Conservation (phyloP, 768 basidiomycete genomes). For the Calocera cornea region DNA sequence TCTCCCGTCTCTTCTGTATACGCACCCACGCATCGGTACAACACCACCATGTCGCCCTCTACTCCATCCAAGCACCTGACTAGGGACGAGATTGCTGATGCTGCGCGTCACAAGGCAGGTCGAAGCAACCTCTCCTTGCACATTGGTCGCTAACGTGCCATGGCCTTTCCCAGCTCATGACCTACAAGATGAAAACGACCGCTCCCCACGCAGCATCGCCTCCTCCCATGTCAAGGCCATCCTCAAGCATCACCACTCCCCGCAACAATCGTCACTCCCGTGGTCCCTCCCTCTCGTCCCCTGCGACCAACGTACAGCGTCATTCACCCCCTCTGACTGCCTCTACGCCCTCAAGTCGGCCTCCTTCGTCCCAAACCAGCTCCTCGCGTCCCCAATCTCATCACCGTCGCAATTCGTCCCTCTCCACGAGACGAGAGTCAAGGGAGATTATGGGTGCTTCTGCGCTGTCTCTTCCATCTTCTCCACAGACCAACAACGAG, state of each 20-base stretch:
- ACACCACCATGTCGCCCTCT: neutral
- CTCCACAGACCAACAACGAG: slow-evolving; percentile 50
- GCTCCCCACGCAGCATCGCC: neutral
- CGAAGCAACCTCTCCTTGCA: too few species aligned
- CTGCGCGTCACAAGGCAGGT: neutral
- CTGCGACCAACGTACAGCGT: neutral
- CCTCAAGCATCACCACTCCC: neutral
- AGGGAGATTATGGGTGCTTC: slow-evolving; percentile 77
- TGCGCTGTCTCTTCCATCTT: slow-evolving; percentile 40
- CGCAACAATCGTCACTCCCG: neutral
- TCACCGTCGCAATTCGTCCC: slow-evolving; percentile 72
- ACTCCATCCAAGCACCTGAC: neutral
- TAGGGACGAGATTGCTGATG: neutral
- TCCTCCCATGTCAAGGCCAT: neutral
- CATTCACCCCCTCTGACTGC: neutral
- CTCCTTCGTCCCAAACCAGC: neutral
- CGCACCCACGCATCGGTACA: neutral
- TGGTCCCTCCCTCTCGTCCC: neutral
- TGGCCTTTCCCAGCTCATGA: neutral
- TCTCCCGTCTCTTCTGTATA: neutral
- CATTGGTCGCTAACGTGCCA: neutral
- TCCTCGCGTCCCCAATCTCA: slow-evolving; percentile 42
- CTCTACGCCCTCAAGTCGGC: neutral
- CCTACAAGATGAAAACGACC: neutral
- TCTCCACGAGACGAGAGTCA: slow-evolving; percentile 80